Conservation (phyloP, 2,329 filamentous ascomycete genomes). For the Trichoderma sp. region DNA sequence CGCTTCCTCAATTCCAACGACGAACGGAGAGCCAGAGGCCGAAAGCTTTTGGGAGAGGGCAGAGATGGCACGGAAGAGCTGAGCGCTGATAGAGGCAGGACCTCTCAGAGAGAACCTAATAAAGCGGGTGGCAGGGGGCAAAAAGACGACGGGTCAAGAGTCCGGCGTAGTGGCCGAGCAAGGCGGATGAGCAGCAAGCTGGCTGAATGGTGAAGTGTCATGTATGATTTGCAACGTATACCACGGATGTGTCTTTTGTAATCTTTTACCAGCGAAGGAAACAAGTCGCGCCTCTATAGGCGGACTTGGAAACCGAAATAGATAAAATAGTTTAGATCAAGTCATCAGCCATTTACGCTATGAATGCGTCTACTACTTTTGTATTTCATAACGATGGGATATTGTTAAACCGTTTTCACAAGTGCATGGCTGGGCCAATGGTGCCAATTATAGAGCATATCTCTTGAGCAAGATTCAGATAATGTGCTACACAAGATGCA, state of each 20-base stretch:
- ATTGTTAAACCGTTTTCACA: background rate
- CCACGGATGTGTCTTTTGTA: background rate
- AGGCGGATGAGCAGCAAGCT: slow-evolving; percentile 40
- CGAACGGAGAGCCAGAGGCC: slow-evolving; percentile 58
- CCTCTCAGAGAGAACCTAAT: slow-evolving; percentile 27
- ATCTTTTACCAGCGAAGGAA: background rate
- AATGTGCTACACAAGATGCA: background rate
- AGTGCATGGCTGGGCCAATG: background rate
- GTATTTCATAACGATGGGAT: background rate
- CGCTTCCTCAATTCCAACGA: slow-evolving; percentile 76
- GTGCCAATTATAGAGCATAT: background rate
- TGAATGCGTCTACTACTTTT: background rate
- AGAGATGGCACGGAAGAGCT: slow-evolving; percentile 33
- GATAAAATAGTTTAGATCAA: background rate
- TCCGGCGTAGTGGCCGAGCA: slow-evolving; percentile 41
- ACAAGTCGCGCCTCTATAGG: background rate
- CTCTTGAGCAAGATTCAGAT: background rate
- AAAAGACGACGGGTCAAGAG: slow-evolving; percentile 4
- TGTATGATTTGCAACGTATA: slow-evolving; percentile 11
- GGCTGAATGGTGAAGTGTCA: slow-evolving; percentile 24
- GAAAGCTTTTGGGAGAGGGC: slow-evolving; percentile 34
- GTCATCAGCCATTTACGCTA: background rate
- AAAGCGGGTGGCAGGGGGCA: slow-evolving; percentile 18
- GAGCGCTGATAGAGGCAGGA: slow-evolving; percentile 32
- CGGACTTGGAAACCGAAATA: background rate